Evolutionary conservation across 2,329 filamentous ascomycete genomes (phyloP), one percentile per base, ranked within the genome.

Genomic region (Neonectria sp.): DNA sequence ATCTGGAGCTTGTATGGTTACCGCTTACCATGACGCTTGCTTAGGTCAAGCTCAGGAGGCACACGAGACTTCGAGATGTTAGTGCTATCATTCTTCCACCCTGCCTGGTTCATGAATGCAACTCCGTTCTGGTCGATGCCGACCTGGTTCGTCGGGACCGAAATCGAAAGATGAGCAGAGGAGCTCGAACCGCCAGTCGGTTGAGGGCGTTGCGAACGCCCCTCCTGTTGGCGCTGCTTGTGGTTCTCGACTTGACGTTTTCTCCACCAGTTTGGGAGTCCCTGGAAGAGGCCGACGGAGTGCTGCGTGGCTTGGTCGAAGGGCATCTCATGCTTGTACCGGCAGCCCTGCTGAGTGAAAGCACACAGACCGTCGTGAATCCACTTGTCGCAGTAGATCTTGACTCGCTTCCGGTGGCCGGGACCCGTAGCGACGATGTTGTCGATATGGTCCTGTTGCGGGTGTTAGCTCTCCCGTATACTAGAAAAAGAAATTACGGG

Each of bases 291-390:
- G 0, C 95, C 95, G 3, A 97, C 85, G 7, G 86, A 84, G 49
- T 88, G 82, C 73, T 97, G 89, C 1, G 90, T 93, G 0, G 85
- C 82, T 57, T 85, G 85, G 70, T 95, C 90, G 29, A 83, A 80
- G 0, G 95, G 95, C 92, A 97, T 97, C 78, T 96, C 93, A 79
- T 97, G 95, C 82, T 95, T 95, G 84, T 91, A 97, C 71, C 91
- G 90, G 83, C 95, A 97, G 0, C 95, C 95, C 76, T 95, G 91
- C 78, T 97, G 93, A 4, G 88, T 91, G 79, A 94, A 98, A 68
- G 92, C 92, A 78, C 95, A 98, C 49, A 93, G 90, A 24, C 94
- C 95, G 65, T 93, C 91, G 73, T 93, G 91, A 61, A 97, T 91
- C 95, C 95, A 98, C 80, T 95, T 94, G 65, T 94, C 93, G 81